Evolutionary conservation across 352 stramenopile genomes (phyloP).

Genomic region (Phytopythium mirpurense): DNA sequence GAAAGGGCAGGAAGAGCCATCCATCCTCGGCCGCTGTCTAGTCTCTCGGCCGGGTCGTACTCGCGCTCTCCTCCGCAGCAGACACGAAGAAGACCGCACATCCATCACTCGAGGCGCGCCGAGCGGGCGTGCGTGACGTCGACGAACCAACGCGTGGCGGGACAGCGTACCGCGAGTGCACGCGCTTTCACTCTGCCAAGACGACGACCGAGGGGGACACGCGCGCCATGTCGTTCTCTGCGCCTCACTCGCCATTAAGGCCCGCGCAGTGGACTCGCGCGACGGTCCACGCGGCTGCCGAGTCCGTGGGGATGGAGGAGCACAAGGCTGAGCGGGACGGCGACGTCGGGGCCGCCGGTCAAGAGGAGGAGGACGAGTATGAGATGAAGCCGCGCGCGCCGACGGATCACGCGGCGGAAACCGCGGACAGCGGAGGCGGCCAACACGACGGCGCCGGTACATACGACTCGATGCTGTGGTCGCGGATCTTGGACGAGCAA

Average conservation of each 20-base stretch:
- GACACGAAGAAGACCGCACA: neutral
- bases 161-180: too few relatives aligned
- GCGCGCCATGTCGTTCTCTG: neutral
- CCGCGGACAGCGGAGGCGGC: too few relatives aligned
- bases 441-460: too few relatives aligned
- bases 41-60: too few relatives aligned
- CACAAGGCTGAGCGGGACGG: neutral
- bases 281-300: neutral
- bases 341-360: too few relatives aligned
- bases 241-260: neutral
- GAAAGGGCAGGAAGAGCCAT: neutral
- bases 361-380: neutral
- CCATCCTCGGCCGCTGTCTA: neutral
- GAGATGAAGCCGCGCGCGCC: conserved; percentile 2
- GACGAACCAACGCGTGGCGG: too few relatives aligned
- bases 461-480: conserved; percentile 30
- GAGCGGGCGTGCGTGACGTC: neutral
- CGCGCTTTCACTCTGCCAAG: neutral
- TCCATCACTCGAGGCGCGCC: neutral
- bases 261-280: neutral
- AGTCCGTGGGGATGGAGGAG: neutral
- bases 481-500: conserved; percentile 29
- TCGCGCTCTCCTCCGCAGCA: neutral
- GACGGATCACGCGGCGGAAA: neutral
- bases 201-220: neutral